Percentiles rank a stretch among this genome's conserved stretches.
phyloP scores from a whole-genome alignment of 331 rosid species.

The Rosa hybrid region DNA sequence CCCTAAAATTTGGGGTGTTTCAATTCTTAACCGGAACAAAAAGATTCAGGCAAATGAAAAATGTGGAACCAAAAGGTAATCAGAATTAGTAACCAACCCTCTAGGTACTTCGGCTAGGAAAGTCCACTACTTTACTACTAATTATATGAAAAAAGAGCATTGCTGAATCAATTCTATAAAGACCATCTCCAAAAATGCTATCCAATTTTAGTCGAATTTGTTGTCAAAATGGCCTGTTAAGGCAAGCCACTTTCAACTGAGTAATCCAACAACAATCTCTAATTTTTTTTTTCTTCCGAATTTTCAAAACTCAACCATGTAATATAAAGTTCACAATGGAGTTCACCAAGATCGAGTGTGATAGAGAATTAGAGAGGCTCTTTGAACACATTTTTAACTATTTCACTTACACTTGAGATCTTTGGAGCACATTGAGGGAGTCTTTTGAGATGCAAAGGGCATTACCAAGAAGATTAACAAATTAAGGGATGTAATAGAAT shows the following conservation, averaged over 20 bases:
- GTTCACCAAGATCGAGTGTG: neutral
- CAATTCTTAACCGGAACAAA: neutral
- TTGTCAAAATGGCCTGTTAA: neutral
- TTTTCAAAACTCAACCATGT: neutral
- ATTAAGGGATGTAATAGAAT: too few species aligned
- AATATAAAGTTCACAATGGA: neutral
- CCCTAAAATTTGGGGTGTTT: neutral
- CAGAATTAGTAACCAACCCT: neutral
- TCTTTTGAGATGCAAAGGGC: too few species aligned
- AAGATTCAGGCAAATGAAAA: neutral
- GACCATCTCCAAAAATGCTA: neutral
- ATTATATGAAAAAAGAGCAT: neutral
- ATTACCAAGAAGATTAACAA: too few species aligned
- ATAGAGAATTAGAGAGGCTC: too few species aligned
- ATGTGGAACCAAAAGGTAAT: neutral
- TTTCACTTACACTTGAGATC: neutral
- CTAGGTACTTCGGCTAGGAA: too few species aligned
- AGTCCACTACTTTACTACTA: too few species aligned
- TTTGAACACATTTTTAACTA: neutral
- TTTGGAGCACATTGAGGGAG: neutral
- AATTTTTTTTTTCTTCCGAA: too few species aligned
- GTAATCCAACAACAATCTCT: too few species aligned
- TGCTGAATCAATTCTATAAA: neutral
- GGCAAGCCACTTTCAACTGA: too few species aligned
- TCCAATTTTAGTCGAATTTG: neutral